A percentile compares a stretch with the other conserved stretches of the same genome.
Evolutionary conservation across 768 basidiomycete species (phyloP).

Genomic region (Serendipita indica): DNA sequence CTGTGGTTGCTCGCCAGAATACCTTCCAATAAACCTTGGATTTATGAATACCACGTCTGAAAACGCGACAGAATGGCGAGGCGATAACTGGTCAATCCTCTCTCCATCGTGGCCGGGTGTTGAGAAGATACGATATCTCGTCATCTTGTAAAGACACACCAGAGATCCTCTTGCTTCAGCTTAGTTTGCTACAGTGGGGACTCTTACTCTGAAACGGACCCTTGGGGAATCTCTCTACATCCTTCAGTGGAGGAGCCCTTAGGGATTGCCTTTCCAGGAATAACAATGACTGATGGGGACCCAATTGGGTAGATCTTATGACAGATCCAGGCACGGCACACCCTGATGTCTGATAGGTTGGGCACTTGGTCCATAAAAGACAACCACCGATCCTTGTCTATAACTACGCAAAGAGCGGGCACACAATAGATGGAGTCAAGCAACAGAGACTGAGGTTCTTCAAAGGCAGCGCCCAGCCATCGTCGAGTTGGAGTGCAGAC

Average conservation of each 20-base stretch:
- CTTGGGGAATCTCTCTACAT: slow-evolving; percentile 22
- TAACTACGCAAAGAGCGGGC: slow-evolving; percentile 43
- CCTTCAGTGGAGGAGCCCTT: slow-evolving; percentile 33
- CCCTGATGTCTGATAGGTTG: slow-evolving; percentile 18
- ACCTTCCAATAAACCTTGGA: not conserved
- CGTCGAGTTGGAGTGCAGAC: slow-evolving; percentile 29
- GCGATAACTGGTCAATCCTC: slow-evolving; percentile 9
- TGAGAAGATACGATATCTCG: slow-evolving; percentile 26
- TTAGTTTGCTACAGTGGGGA: slow-evolving; percentile 35
- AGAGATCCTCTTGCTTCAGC: not conserved
- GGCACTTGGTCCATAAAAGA: slow-evolving; percentile 19
- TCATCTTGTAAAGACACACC: slow-evolving; percentile 36
- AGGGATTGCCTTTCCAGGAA: slow-evolving; percentile 36
- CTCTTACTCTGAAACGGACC: slow-evolving; percentile 34
- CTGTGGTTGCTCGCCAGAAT: not conserved
- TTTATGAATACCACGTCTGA: not conserved
- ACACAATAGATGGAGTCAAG: slow-evolving; percentile 29
- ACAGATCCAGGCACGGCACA: not conserved
- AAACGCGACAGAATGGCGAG: not conserved
- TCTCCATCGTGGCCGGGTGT: slow-evolving; percentile 32
- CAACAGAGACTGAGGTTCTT: slow-evolving; percentile 30
- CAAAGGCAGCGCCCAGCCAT: slow-evolving; percentile 23
- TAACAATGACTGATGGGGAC: slow-evolving; percentile 32
- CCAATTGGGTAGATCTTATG: slow-evolving; percentile 42
- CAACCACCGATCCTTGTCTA: slow-evolving; percentile 35